Percentiles rank a stretch among this genome's conserved stretches.
These are phyloP conservation scores for Plasmodium yoelii DNA, from an alignment of 169 alveolate genomes.

Conservation along the genomic window DNA sequence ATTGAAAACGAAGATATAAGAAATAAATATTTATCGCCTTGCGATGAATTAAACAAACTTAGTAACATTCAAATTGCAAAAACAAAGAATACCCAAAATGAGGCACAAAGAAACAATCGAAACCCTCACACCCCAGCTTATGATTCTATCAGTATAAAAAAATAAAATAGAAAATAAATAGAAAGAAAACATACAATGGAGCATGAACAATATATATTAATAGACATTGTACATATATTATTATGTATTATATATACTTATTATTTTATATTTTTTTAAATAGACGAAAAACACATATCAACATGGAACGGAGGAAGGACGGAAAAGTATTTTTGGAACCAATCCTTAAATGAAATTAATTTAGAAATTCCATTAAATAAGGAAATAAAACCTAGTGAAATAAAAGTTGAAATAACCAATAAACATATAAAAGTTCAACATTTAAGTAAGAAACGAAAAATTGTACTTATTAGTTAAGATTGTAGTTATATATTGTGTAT, in stretches of 20 bases:
- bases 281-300: constrained; percentile 69
- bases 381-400: constrained; percentile 57
- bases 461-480: neutral
- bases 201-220: neutral
- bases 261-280: neutral
- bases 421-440: constrained; percentile 50
- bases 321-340: constrained; percentile 83
- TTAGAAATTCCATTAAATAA: constrained; percentile 77
- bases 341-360: constrained; percentile 81
- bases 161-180: neutral
- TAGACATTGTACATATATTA: no score
- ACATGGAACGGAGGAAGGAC: constrained; percentile 86
- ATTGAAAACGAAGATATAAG: constrained; percentile 68
- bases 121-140: neutral
- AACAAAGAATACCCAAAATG: constrained; percentile 8
- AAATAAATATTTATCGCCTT: constrained; percentile 50
- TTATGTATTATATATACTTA: no score
- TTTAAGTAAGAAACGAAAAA: constrained; percentile 18
- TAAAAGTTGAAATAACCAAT: constrained; percentile 59
- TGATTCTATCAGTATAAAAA: constrained; percentile 10
- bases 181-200: neutral
- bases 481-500: neutral
- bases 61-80: constrained; percentile 19
- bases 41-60: constrained; percentile 63
- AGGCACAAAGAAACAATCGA: neutral